A percentile compares a stretch with the other conserved stretches of the same genome.
Conservation (phyloP, 1,284 basidiomycete genomes). For the Boletus holoroseus region DNA sequence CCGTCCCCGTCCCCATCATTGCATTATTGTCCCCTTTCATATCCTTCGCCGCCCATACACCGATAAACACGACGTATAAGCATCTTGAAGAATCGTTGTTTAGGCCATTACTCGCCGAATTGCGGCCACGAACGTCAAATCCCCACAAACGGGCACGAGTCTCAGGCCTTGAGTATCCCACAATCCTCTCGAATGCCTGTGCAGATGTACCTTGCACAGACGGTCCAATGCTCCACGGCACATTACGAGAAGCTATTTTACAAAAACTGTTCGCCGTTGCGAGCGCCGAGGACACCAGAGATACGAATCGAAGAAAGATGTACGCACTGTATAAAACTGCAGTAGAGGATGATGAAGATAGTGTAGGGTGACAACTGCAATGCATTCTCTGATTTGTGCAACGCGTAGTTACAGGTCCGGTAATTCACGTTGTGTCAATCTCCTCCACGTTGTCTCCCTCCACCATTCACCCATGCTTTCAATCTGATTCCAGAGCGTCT, state of each 20-base stretch:
- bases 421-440: conserved; percentile 79
- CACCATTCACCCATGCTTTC: conserved; percentile 85
- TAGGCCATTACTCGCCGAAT: conserved; percentile 54
- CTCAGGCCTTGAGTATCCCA: conserved; percentile 34
- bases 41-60: conserved; percentile 59
- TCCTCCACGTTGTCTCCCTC: conserved; percentile 85
- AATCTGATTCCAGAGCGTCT: conserved; percentile 73
- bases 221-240: conserved; percentile 33
- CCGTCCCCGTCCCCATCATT: conserved; percentile 51
- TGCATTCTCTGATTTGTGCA: conserved; percentile 1
- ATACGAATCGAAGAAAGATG: conserved; percentile 75
- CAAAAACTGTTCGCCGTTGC: conserved; percentile 70
- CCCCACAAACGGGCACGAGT: conserved; percentile 40
- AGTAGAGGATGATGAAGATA: conserved; percentile 44
- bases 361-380: conserved; percentile 19
- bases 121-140: conserved; percentile 37
- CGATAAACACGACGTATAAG: conserved; percentile 57
- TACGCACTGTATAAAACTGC: conserved; percentile 74
- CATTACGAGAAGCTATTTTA: conserved; percentile 57
- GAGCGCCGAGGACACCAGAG: conserved; percentile 66
- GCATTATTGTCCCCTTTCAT: conserved; percentile 66
- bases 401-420: conserved; percentile 59
- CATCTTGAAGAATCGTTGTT: conserved; percentile 64
- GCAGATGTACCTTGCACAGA: conserved; percentile 38
- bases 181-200: conserved; percentile 49